These are phyloP conservation scores for Ustilago nuda DNA, from an alignment of 1,284 basidiomycete species.

Conservation along the genomic window DNA sequence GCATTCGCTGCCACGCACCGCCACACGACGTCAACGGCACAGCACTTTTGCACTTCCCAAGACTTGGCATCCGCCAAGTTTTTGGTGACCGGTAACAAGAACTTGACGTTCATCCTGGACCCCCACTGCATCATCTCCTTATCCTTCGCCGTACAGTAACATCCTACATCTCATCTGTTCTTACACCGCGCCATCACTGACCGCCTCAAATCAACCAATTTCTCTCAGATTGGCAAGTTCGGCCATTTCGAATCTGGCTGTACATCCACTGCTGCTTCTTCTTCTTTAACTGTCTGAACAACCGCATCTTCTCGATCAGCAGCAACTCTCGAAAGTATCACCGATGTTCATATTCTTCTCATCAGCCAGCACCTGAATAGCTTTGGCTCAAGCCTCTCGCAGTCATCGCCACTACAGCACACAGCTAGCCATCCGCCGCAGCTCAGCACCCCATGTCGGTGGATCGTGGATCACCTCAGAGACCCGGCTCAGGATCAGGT, in stretches of 20 bases:
- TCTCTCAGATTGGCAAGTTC: not conserved
- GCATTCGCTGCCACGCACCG: slow-evolving; percentile 1
- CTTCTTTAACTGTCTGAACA: not conserved
- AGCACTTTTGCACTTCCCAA: not conserved
- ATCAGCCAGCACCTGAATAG: not conserved
- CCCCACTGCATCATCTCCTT: not conserved
- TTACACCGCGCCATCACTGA: not conserved
- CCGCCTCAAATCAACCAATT: not conserved
- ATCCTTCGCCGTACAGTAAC: not conserved
- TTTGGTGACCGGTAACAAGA: slow-evolving; percentile 2
- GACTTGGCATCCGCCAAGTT: not conserved
- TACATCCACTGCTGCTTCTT: not conserved
- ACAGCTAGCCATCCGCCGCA: not conserved
- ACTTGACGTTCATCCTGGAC: not conserved
- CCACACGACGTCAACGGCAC: not conserved
- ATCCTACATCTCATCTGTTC: not conserved
- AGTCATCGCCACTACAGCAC: not conserved
- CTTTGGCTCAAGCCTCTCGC: not conserved
- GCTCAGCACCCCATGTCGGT: slow-evolving; percentile 14
- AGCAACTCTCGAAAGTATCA: not conserved
- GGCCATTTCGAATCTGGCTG: not conserved
- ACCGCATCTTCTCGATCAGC: not conserved
- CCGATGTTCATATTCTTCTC: not conserved
- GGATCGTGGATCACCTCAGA: slow-evolving; percentile 19
- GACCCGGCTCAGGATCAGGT: slow-evolving; percentile 2